phyloP scores from a whole-genome alignment of 495 filamentous ascomycete genomes.

The Neohortaea acidophila region DNA sequence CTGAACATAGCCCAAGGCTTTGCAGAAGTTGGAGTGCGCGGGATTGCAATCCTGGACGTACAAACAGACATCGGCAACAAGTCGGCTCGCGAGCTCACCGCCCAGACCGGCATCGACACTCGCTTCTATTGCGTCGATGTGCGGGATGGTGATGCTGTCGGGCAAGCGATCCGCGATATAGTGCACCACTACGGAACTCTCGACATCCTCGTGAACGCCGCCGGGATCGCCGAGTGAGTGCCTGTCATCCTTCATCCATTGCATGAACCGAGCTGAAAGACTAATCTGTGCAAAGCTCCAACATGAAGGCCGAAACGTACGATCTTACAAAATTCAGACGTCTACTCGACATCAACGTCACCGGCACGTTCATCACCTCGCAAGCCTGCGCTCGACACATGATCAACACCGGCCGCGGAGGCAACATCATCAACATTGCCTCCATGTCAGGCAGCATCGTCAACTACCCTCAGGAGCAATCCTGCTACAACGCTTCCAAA shows the following conservation, averaged over 20 bases:
- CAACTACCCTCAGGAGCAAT: conserved; percentile 68
- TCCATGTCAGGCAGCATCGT: conserved; percentile 68
- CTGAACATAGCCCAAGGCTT: conserved; percentile 63
- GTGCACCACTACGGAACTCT: conserved; percentile 46
- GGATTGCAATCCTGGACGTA: conserved; percentile 58
- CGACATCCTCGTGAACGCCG: conserved; percentile 66
- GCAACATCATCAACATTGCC: conserved; percentile 53
- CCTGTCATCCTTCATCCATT: not conserved
- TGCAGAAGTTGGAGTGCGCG: conserved; percentile 56
- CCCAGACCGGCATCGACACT: conserved; percentile 51
- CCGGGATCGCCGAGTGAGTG: conserved; percentile 64
- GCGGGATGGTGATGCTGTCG: conserved; percentile 47
- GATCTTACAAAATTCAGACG: conserved; percentile 45
- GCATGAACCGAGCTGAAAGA: conserved; percentile 3
- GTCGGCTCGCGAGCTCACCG: conserved; percentile 48
- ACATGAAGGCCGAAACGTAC: conserved; percentile 46
- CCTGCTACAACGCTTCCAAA: conserved; percentile 68
- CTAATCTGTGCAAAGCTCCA: conserved; percentile 36
- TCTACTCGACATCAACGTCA: conserved; percentile 63
- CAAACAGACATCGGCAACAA: conserved; percentile 57
- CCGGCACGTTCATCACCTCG: conserved; percentile 52
- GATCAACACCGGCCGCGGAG: conserved; percentile 33
- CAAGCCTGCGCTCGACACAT: conserved; percentile 49
- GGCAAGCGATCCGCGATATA: conserved; percentile 43
- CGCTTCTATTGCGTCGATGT: conserved; percentile 61